Base-by-base conservation (phyloP, 2,329 filamentous ascomycete species). In the Fusarium newnesense region DNA sequence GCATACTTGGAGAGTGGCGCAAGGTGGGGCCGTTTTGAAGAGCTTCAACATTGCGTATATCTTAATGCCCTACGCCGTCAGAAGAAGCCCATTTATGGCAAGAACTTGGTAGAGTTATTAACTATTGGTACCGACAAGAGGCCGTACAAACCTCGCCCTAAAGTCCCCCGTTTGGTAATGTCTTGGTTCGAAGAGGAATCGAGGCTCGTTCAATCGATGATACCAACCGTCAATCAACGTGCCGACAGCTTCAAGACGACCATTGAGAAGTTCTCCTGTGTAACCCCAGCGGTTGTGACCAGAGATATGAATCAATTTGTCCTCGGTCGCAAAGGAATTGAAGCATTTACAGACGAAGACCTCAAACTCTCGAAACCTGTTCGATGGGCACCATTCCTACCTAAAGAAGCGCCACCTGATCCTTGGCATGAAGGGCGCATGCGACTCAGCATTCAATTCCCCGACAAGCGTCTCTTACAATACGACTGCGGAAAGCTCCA, bases 401-500 rank as follows among this genome's bases (percentile, higher is more conserved):
- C 88, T 13, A 87, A 87, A 71, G 85, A 88, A 74, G 79, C 87
- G 15, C 86, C 88, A 0, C 82, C 86, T 3, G 96, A 99, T 79
- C 94, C 95, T 2, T 98, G 96, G 87, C 96, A 99, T 76, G 94
- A 97, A 82, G 91, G 96, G 19, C 94, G 96, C 24, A 96, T 97
- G 88, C 92, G 95, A 28, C 87, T 97, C 21, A 97, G 94, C 7
- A 98, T 99, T 69, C 96, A 97, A 49, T 99, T 99, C 80, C 96
- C 97, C 0, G 96, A 99, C 81, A 97, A 95, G 80, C 90, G 96
- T 40, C 89, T 99, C n/a, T 86, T 99, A 2, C 96, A 99, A 80
- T 99, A 97, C 81, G 96, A 99, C 82, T 98, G 96, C 79, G 96
- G 96, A 76, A 99, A 99, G 82, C 89, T 99, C 7, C 96, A 99